Evolutionary conservation across 345 rosid species (phyloP).

Genomic region (Streptanthus diversifolius): DNA sequence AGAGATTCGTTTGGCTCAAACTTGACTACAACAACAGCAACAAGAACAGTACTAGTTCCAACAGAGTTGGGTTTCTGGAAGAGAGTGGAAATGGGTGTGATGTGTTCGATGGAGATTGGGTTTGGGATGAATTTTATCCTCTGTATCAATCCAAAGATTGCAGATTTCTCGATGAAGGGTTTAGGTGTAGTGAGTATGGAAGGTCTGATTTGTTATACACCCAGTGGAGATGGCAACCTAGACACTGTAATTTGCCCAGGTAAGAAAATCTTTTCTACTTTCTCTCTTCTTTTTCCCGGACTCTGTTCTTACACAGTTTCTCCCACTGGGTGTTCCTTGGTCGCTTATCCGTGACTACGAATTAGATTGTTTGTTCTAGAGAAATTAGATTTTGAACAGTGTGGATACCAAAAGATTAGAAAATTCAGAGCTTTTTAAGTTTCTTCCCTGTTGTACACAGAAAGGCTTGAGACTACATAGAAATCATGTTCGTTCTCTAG

Average conservation of each 20-base stretch:
- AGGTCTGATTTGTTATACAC: conserved; percentile 87
- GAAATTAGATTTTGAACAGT: background rate
- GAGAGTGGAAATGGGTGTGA: conserved; percentile 62
- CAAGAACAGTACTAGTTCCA: background rate
- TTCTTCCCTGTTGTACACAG: background rate
- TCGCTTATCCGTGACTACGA: background rate
- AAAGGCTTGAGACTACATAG: background rate
- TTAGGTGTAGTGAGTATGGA: conserved; percentile 82
- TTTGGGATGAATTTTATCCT: conserved; percentile 87
- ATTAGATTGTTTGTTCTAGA: background rate
- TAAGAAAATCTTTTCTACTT: background rate
- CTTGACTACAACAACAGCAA: conserved; percentile 8
- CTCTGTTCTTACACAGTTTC: conserved; percentile 17
- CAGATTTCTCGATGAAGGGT: conserved; percentile 77
- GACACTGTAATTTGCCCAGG: conserved; percentile 84
- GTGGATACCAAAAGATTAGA: too few relatives aligned
- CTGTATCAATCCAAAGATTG: conserved; percentile 84
- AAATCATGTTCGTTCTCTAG: background rate
- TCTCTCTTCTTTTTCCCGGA: background rate
- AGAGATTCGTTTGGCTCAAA: conserved; percentile 63
- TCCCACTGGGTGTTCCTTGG: conserved; percentile 4
- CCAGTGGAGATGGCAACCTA: conserved; percentile 98
- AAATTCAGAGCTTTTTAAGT: background rate
- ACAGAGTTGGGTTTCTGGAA: conserved; percentile 63
- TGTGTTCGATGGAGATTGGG: conserved; percentile 89